Base-by-base conservation (phyloP, 345 rosid species). In the Populus ilicifolia region DNA sequence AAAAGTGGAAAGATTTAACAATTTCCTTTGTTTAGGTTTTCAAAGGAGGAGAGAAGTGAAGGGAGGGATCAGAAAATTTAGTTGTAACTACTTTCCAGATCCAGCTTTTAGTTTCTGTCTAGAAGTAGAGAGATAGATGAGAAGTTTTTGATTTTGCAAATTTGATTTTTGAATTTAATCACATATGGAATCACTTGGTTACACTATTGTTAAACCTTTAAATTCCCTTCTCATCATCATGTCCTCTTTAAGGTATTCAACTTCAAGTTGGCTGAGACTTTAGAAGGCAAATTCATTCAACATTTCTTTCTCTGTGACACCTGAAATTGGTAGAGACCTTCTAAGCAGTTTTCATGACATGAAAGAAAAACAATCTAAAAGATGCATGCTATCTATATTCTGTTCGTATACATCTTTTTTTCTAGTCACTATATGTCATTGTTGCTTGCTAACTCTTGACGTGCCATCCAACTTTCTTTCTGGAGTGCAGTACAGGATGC, bases 401-500 rank as follows among this genome's bases (percentile, higher is more conserved):
- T 12, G 29, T 64, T 10, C 2, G 13, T 30, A 56, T 12, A 7
- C 23, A 35, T 69, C 29, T 70, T 61, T 66, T 36, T 33, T 33
- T 41, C n/a, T 41, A n/a, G 69, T 75, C 61, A 52, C 71, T 59
- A 8, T 70, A 50, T 39, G 25, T 62, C 17, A 16, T 17, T 70
- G 35, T 33, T 39, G 52, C 36, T 70, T 17, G 35, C 74, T 72
- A 72, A 52, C 54, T 77, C 56, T 12, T 71, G 63, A 33, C 38
- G 16, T 61, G 69, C 39, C 78, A 52, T 64, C 66, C 74, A 72
- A 38, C 54, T 41, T 69, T 75, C 70, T 72, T 72, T 74, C 41
- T 75, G 67, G 74, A 73, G 61, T 86, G 77, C 91, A 94, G 99
- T 95, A 95, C 81, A 84, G 91, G 83, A 88, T 95, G 88, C 99